Conservation (phyloP, 345 rosid species). For the Linum trigynum region DNA sequence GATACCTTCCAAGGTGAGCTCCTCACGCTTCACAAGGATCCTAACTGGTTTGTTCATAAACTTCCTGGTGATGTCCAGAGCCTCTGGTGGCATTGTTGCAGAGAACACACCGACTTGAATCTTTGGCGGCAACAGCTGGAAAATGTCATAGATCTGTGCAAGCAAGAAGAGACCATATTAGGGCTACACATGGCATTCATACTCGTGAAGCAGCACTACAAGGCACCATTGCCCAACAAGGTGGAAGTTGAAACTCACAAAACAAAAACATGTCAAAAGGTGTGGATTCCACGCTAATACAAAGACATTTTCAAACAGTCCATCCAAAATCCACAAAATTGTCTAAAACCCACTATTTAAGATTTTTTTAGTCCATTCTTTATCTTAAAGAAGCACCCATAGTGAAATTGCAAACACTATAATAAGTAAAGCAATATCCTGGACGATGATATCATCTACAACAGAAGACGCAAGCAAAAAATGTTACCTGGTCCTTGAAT, state of each 20-base stretch:
- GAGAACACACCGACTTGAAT: conserved; percentile 52
- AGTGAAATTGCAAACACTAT: too few species aligned
- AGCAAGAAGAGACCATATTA: not conserved
- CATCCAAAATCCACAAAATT: too few species aligned
- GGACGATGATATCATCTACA: not conserved
- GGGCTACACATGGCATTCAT: not conserved
- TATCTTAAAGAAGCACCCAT: too few species aligned
- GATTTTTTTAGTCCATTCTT: too few species aligned
- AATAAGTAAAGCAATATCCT: too few species aligned
- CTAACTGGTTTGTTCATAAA: conserved; percentile 48
- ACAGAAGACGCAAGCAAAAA: not conserved
- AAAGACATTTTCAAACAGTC: too few species aligned
- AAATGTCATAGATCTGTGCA: conserved; percentile 38
- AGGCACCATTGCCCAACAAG: not conserved
- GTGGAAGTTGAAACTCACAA: too few species aligned
- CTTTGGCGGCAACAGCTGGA: conserved; percentile 42
- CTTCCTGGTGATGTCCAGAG: conserved; percentile 42
- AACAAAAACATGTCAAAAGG: too few species aligned
- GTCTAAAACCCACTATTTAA: too few species aligned
- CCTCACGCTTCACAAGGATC: conserved; percentile 46
- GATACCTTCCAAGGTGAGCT: conserved; percentile 47
- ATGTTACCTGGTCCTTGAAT: conserved; percentile 20
- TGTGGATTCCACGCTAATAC: too few species aligned
- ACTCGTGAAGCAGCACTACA: not conserved
- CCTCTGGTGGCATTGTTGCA: conserved; percentile 55